A percentile compares a stretch with the other conserved stretches of the same genome.
Evolutionary conservation across 345 rosid species (phyloP).

Genomic region (Gossypium bickii): DNA sequence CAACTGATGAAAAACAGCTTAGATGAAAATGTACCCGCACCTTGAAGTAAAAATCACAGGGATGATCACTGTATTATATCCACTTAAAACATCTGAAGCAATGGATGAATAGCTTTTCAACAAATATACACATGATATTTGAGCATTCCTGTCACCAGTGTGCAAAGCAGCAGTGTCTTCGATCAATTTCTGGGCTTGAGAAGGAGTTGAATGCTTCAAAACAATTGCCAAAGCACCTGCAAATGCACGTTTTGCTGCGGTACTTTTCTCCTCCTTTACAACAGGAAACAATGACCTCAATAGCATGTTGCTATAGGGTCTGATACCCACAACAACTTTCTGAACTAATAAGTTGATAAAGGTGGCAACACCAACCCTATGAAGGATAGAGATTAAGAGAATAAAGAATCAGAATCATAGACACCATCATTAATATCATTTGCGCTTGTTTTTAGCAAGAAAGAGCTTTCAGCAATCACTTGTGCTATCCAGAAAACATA

Average conservation of each 20-base stretch:
- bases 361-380: slow-evolving; percentile 94
- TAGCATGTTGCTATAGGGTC: slow-evolving; percentile 65
- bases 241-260: slow-evolving; percentile 82
- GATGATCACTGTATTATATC: slow-evolving; percentile 59
- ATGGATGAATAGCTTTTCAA: slow-evolving; percentile 70
- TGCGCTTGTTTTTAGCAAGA: background rate
- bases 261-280: slow-evolving; percentile 76
- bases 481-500: background rate
- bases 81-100: slow-evolving; percentile 72
- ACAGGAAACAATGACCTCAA: slow-evolving; percentile 71
- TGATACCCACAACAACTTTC: slow-evolving; percentile 70
- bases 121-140: slow-evolving; percentile 77
- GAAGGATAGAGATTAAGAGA: slow-evolving; percentile 4
- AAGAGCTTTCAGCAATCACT: slow-evolving; percentile 1
- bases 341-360: slow-evolving; percentile 79
- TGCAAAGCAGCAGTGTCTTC: slow-evolving; percentile 84
- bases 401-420: background rate
- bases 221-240: slow-evolving; percentile 78
- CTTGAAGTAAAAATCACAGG: slow-evolving; percentile 89
- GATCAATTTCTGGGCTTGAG: slow-evolving; percentile 72
- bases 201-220: slow-evolving; percentile 63
- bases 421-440: slow-evolving; percentile 2
- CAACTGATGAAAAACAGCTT: background rate
- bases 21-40: slow-evolving; percentile 29
- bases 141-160: slow-evolving; percentile 71